These are phyloP conservation scores for Oxytropis ochrocephala DNA, from an alignment of 306 rosid genomes.

Conservation along the genomic window DNA sequence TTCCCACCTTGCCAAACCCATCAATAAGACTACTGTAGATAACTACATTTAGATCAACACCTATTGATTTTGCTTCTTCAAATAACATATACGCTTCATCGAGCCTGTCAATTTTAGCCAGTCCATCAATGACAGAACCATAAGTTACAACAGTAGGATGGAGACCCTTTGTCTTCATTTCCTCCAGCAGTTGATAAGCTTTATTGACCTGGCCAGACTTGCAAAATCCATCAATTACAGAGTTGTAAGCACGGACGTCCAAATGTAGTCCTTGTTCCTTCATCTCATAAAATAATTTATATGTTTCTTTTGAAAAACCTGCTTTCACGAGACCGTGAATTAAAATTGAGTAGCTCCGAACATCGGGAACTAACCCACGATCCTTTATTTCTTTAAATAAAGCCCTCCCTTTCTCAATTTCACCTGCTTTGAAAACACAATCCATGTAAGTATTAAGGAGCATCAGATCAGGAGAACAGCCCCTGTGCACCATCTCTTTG, in stretches of 20 bases:
- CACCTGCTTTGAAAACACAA: slow-evolving; percentile 83
- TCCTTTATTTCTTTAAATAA: slow-evolving; percentile 73
- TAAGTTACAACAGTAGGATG: slow-evolving; percentile 83
- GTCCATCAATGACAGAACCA: slow-evolving; percentile 89
- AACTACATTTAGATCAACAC: slow-evolving; percentile 61
- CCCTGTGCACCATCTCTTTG: slow-evolving; percentile 67
- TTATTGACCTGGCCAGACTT: slow-evolving; percentile 83
- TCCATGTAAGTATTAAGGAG: slow-evolving; percentile 94
- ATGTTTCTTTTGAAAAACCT: slow-evolving; percentile 77
- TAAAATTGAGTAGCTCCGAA: slow-evolving; percentile 73
- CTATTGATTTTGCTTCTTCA: slow-evolving; percentile 87
- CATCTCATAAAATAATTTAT: slow-evolving; percentile 66
- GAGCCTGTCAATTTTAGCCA: slow-evolving; percentile 86
- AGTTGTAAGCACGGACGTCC: slow-evolving; percentile 80
- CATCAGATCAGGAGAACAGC: slow-evolving; percentile 73
- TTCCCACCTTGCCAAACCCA: slow-evolving; percentile 95
- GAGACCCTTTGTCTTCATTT: slow-evolving; percentile 81
- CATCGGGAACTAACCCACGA: slow-evolving; percentile 65
- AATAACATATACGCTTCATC: slow-evolving; percentile 96
- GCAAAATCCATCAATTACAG: slow-evolving; percentile 82
- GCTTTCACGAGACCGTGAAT: slow-evolving; percentile 86
- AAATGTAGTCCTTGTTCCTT: slow-evolving; percentile 77
- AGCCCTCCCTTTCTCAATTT: slow-evolving; percentile 73
- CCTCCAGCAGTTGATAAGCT: slow-evolving; percentile 89
- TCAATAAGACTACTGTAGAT: slow-evolving; percentile 83